Conservation (phyloP, 1,139 yeast species). For the Lodderomyces oxycetoniae region DNA sequence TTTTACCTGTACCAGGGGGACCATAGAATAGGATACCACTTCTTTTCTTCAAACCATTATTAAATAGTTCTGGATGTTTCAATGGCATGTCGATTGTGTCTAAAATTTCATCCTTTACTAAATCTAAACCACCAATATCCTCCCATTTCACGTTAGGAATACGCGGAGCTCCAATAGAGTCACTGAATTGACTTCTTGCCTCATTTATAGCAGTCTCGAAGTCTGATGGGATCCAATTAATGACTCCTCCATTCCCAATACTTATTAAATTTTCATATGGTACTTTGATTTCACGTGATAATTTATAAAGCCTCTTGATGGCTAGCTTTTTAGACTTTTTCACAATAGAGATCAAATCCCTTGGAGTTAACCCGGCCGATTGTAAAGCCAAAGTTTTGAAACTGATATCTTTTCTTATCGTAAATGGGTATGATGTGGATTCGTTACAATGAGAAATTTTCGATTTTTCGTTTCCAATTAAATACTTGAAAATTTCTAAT, state of each 20-base stretch:
- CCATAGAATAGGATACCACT: slow-evolving; percentile 94
- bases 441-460: slow-evolving; percentile 11
- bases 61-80: slow-evolving; percentile 85
- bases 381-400: slow-evolving; percentile 64
- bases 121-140: slow-evolving; percentile 87
- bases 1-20: slow-evolving; percentile 98
- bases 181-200: slow-evolving; percentile 85
- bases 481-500: slow-evolving; percentile 51
- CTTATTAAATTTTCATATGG: slow-evolving; percentile 25
- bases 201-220: slow-evolving; percentile 69
- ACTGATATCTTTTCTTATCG: slow-evolving; percentile 51
- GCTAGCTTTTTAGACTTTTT: slow-evolving; percentile 60
- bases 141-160: slow-evolving; percentile 96
- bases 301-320: slow-evolving; percentile 40
- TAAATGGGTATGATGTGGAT: slow-evolving; percentile 21
- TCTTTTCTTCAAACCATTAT: slow-evolving; percentile 84
- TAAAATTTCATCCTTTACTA: slow-evolving; percentile 84
- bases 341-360: slow-evolving; percentile 72
- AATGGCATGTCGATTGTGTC: slow-evolving; percentile 96
- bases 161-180: slow-evolving; percentile 94
- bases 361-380: slow-evolving; percentile 89
- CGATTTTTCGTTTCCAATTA: slow-evolving; percentile 27
- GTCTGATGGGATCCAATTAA: slow-evolving; percentile 58
- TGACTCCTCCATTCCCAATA: slow-evolving; percentile 48
- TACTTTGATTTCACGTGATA: slow-evolving; percentile 17